Evolutionary conservation across 768 basidiomycete genomes (phyloP).

Genomic region (Serendipita indica): DNA sequence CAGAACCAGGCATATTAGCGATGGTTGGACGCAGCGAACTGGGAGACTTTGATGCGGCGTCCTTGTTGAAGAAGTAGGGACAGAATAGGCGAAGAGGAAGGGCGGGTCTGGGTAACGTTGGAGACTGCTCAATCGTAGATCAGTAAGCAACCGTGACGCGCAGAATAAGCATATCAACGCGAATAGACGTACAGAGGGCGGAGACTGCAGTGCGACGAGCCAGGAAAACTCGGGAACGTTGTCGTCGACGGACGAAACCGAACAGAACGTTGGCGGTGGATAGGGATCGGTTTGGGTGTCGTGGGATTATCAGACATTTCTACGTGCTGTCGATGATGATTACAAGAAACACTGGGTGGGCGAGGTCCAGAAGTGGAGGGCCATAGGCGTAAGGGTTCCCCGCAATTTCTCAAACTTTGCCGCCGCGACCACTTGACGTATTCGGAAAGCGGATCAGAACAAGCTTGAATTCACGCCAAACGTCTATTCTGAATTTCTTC

Average conservation of each 20-base stretch:
- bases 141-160: background rate
- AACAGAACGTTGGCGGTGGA: background rate
- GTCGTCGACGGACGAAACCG: background rate
- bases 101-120: background rate
- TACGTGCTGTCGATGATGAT: too few relatives aligned
- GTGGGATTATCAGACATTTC: background rate
- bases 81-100: conserved; percentile 44
- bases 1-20: conserved; percentile 32
- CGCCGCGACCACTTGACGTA: too few relatives aligned
- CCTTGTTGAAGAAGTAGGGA: conserved; percentile 42
- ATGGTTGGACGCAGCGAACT: conserved; percentile 39
- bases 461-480: too few relatives aligned
- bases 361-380: too few relatives aligned
- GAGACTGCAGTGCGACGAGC: background rate
- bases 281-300: background rate
- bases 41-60: conserved; percentile 20
- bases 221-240: background rate
- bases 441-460: too few relatives aligned
- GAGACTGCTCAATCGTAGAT: background rate
- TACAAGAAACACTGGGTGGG: too few relatives aligned
- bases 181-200: background rate
- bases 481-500: too few relatives aligned
- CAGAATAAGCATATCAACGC: background rate
- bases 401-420: too few relatives aligned
- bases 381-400: too few relatives aligned